Base-by-base conservation (phyloP, 768 basidiomycete species). In the Boletus rufocinnamomeus region DNA sequence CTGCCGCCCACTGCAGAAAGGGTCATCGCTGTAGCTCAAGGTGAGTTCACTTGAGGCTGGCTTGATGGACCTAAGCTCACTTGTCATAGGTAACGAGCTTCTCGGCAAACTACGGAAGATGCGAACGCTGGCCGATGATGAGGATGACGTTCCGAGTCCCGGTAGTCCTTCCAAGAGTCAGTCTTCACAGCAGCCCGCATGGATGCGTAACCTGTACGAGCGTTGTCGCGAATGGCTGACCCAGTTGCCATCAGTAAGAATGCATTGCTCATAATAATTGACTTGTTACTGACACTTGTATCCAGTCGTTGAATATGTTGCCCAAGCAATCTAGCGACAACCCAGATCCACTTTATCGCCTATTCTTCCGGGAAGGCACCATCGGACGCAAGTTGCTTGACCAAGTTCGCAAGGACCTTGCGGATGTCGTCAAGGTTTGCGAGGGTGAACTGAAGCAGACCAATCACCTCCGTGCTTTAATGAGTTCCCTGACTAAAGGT, bases 401-500 rank as follows among this genome's bases (percentile, higher is more conserved):
- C 13, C 84, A 86, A 56, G 90, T 98, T 52, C 82, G 86, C 50
- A 84, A 79, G 70, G 97, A 98, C 71, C 83, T 99, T 19, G 75
- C 77, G 14, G 87, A 93, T 64, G 85, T 98, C 32, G 82, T 88
- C 57, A 84, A 87, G 68, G 91, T 97, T 44, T 95, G 93, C 73
- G 81, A 86, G 65, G 95, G 95, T 51, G 84, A 84, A 62, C 76
- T 93, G 52, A 97, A 97, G 79, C 95, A 97, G 74, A 98, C 96
- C 1, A 99, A 99, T 70, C 93, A 97, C 68, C 78, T 96, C 30
- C 87, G 97, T n/a, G 86, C 84, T 5, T 78, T 99, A 28, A 90
- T 98, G 86, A 91, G 91, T 63, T 82, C 87, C 37, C 76, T 96
- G 57, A 95, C 88, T 14, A 97, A 96, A 81, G 95, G 95, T 88